These are phyloP conservation scores for Amylocystis lapponica DNA, from an alignment of 768 basidiomycete genomes.

Conservation along the genomic window DNA sequence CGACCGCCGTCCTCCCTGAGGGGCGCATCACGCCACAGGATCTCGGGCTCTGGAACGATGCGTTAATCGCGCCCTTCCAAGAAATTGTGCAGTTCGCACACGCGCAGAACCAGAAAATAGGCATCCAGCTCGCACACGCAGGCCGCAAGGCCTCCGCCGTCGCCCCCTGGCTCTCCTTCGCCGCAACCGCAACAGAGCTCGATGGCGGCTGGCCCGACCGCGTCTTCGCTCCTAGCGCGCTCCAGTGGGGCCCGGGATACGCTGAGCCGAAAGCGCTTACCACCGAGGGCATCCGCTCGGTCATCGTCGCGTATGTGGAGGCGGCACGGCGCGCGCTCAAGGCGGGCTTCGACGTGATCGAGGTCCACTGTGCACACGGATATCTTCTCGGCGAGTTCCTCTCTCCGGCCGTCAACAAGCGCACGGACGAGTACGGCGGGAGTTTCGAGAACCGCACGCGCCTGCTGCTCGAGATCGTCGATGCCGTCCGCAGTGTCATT, in stretches of 20 bases:
- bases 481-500: constrained; percentile 47
- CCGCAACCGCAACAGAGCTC: constrained; percentile 28
- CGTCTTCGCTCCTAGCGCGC: constrained; percentile 12
- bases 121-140: constrained; percentile 71
- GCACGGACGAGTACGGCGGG: constrained; percentile 46
- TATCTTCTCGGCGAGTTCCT: constrained; percentile 29
- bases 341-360: constrained; percentile 29
- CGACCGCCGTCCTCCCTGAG: constrained; percentile 54
- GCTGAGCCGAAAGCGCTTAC: constrained; percentile 1
- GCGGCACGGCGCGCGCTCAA: constrained; percentile 24
- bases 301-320: constrained; percentile 3
- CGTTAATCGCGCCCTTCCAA: constrained; percentile 41
- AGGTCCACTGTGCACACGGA: constrained; percentile 22
- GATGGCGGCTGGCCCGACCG: constrained; percentile 36
- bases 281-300: constrained; percentile 1
- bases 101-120: constrained; percentile 62
- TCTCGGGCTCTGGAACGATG: constrained; percentile 56
- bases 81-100: constrained; percentile 67
- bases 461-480: constrained; percentile 25
- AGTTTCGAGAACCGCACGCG: constrained; percentile 43
- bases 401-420: constrained; percentile 36
- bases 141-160: constrained; percentile 68
- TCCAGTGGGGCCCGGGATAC: constrained; percentile 7
- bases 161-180: constrained; percentile 54
- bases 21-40: constrained; percentile 64